These are phyloP conservation scores for Catunica adiposa DNA, from an alignment of 2,329 filamentous ascomycete species.

Conservation along the genomic window DNA sequence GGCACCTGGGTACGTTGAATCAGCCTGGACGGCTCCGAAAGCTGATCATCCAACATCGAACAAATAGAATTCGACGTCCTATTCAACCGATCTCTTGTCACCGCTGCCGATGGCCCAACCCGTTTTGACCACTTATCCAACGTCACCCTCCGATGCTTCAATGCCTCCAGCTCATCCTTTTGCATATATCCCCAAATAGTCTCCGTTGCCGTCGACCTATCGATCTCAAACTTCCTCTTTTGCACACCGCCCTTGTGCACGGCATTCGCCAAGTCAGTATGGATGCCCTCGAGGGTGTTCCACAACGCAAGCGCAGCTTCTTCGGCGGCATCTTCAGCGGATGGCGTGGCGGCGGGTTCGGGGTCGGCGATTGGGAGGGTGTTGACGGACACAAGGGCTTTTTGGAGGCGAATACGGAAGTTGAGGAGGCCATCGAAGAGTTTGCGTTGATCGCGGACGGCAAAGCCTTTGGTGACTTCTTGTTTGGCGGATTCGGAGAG, in stretches of 20 bases:
- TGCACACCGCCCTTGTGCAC: conserved; percentile 25
- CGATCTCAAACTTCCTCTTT: conserved; percentile 44
- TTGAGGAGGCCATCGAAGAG: conserved; percentile 82
- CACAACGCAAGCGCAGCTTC: conserved; percentile 71
- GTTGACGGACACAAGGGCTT: conserved; percentile 70
- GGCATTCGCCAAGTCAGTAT: conserved; percentile 23
- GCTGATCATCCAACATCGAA: conserved; percentile 51
- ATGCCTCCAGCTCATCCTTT: conserved; percentile 41
- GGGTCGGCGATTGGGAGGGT: conserved; percentile 38
- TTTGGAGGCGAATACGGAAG: conserved; percentile 81
- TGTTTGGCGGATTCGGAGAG: conserved; percentile 14
- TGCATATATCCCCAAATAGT: conserved; percentile 60
- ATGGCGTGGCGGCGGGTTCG: conserved; percentile 23
- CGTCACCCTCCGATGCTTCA: conserved; percentile 48
- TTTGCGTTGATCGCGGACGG: conserved; percentile 71
- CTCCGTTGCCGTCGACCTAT: conserved; percentile 39
- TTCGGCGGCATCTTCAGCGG: conserved; percentile 56
- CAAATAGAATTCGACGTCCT: conserved; percentile 38
- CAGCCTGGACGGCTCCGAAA: conserved; percentile 49
- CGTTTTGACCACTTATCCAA: conserved; percentile 86
- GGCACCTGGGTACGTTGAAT: conserved; percentile 53
- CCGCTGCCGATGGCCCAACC: conserved; percentile 31
- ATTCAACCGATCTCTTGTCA: conserved; percentile 18
- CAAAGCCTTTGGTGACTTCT: conserved; percentile 70
- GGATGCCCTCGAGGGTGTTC: conserved; percentile 59